Evolutionary conservation across 2,329 filamentous ascomycete species (phyloP), one percentile per base, ranked within the genome.

Genomic region (Diaporthe ilicicola): DNA sequence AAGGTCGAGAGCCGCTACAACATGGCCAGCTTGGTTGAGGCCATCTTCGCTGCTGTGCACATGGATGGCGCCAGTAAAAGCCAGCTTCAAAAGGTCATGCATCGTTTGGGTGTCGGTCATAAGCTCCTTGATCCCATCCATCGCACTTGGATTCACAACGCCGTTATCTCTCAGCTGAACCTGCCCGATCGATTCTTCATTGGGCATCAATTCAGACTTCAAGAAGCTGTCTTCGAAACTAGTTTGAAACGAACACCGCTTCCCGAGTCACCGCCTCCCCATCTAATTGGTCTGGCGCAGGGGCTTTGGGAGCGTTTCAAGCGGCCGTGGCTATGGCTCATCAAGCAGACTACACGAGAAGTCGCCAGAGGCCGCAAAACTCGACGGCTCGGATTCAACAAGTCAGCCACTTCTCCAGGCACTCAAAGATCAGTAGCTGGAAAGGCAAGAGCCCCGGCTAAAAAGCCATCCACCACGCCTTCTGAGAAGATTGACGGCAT

Each of bases 41-140:
- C 70, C 15, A 22, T 71, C 50, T 39, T 69, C 24, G 70, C 66
- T 32, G 70, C 70, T 39, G 53, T 71, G 32, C 24, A 71, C 17
- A 29, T 55, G 29, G 70, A 71, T 32, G 70, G 66, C n/a, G 51
- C 42, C 9, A 5, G 29, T 7, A 19, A 42, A 37, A 17, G 27
- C 9, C 22, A 42, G 4, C 12, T 65, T 3, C 59, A 24, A 3
- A 62, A 32, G 17, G 44, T 68, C 27, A 54, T 48, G 37, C 4
- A 24, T 24, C 66, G 67, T 19, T 48, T 69, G 24, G 70, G 70
- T 5, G 4, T 71, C 24, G 10, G 46, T 22, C 48, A 71, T 13
- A 17, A 22, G 24, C 56, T 42, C 17, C 9, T 71, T 34, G 44
- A n/a, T 15, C n/a, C 27, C 5, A 8, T 32, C 10, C 54, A 69